Evolutionary conservation across 805 yeast species (phyloP), one percentile per base, ranked within the genome.

Genomic region (Candida sanyiensis): DNA sequence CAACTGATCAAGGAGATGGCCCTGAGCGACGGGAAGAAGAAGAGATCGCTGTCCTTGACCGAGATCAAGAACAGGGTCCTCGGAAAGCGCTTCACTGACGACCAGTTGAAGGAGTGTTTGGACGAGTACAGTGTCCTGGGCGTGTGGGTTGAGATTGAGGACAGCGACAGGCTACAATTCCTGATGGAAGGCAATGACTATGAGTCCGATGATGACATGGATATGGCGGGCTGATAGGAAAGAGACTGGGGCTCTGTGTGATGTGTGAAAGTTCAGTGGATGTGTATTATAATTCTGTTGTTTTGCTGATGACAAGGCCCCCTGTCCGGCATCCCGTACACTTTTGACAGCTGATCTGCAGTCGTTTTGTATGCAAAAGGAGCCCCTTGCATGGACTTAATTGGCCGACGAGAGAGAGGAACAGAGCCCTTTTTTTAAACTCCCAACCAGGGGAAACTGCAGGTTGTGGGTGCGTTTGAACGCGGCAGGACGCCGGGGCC

Each of bases 1-100:
- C 79, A 79, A 50, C 73, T 84, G 48, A 77, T 89, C 48, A 75
- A 80, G 48, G 70, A 69, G 34, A 62, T 79, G 60, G 77, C 79
- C 1, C 61, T 62, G 38, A 62, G 62, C 30, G 63, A 59, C 37
- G 61, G 52, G 12, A 46, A 46, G 19, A 57, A 61, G 44, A 57
- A 47, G 28, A 56, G 52, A 28, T 52, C 62, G 7, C 45, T 72
- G 51, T 59, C 70, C 26, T 30, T 61, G 75, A 72, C 66, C 58
- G 35, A 61, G 10, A 68, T 89, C 44, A 73, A 73, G 46, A 77
- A 77, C 45, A 69, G 83, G 4, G 77, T 83, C 23, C 65, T 86
- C 28, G 82, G 84, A 25, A 81, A 83, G 62, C 96, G 96, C 5
- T 90, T 75, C 62, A 87, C 95, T 0, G 80, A 80, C 52, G 74